Evolutionary conservation across 208 protist species (phyloP).

Genomic region (Leishmania tropica): DNA sequence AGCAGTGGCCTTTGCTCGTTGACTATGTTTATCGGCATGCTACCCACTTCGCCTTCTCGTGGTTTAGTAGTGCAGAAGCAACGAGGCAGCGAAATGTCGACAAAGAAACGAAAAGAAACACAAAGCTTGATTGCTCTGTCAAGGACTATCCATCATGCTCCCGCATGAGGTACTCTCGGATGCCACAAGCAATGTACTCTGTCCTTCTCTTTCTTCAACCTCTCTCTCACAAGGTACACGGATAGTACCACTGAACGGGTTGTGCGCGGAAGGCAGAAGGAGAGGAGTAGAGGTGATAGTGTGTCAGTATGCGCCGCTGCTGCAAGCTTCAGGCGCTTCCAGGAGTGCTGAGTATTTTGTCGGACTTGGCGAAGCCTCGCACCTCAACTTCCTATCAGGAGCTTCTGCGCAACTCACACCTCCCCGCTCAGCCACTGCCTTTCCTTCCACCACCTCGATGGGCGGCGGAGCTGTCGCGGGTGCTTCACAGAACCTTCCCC

Average conservation of each 20-base stretch:
- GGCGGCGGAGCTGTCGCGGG: constrained; percentile 75
- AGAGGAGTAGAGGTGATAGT: background rate
- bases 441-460: constrained; percentile 87
- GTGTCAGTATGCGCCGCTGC: constrained; percentile 14
- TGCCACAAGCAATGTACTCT: background rate
- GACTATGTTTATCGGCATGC: background rate
- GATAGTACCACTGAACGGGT: background rate
- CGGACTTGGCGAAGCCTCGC: constrained; percentile 13
- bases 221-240: background rate
- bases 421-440: constrained; percentile 46
- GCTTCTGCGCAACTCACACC: constrained; percentile 40
- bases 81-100: background rate
- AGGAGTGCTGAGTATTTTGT: constrained; percentile 26
- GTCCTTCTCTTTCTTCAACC: background rate
- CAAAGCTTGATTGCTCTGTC: background rate
- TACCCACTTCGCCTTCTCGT: background rate
- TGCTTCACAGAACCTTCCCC: constrained; percentile 66
- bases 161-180: background rate
- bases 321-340: background rate
- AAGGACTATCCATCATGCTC: background rate
- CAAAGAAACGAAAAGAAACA: background rate
- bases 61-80: background rate
- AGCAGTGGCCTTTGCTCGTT: background rate
- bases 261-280: background rate
- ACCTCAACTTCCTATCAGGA: constrained; percentile 17